These are phyloP conservation scores for Gossypium aridum DNA, from an alignment of 441 rosid species.

Conservation along the genomic window DNA sequence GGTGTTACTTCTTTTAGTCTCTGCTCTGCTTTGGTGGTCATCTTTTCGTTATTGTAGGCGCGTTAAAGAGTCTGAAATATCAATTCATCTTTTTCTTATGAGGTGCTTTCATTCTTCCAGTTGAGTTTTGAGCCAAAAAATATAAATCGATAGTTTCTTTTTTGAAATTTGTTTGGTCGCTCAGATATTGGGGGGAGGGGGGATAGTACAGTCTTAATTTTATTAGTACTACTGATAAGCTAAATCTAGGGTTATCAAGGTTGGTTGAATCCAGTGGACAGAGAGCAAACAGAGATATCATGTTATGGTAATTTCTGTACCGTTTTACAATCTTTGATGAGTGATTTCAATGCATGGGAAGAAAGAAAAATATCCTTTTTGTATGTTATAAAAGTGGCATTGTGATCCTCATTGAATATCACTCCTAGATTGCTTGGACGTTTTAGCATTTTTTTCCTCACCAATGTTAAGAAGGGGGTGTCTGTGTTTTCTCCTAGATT, in stretches of 20 bases:
- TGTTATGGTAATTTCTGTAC: background rate
- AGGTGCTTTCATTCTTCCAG: background rate
- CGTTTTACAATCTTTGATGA: background rate
- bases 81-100: background rate
- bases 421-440: background rate
- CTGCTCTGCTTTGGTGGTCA: background rate
- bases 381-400: background rate
- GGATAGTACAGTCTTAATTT: background rate
- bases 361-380: background rate
- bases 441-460: background rate
- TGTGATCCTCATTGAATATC: background rate
- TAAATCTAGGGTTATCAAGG: background rate
- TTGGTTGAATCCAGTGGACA: background rate
- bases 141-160: background rate
- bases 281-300: background rate
- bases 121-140: background rate
- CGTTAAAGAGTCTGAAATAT: background rate
- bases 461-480: background rate
- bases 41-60: background rate
- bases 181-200: background rate
- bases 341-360: background rate
- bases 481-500: background rate
- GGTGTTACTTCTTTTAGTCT: background rate
- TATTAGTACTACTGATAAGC: background rate
- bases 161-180: background rate